phyloP scores from a whole-genome alignment of 192 early-diverging fungal species.

The Diversispora epigaea region DNA sequence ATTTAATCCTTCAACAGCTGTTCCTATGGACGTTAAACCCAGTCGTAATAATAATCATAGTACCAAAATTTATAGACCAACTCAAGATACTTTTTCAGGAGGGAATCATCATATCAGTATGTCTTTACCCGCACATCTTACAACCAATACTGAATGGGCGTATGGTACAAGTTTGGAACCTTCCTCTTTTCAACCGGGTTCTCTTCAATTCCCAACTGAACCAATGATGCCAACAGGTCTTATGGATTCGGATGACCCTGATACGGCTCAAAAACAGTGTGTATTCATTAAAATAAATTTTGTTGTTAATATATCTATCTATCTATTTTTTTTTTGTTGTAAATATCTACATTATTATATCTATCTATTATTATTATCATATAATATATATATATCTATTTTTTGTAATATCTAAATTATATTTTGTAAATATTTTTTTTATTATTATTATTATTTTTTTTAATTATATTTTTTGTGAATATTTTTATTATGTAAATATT shows the following conservation, averaged over 20 bases:
- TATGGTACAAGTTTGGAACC: not conserved
- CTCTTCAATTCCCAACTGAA: not conserved
- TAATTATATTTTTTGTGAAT: not conserved
- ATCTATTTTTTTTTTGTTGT: not conserved
- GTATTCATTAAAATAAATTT: not conserved
- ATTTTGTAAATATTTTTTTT: too few species aligned
- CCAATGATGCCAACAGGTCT: not conserved
- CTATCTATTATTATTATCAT: not conserved
- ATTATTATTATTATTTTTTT: too few species aligned
- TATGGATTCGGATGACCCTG: slow-evolving; percentile 2
- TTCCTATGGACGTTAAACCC: slow-evolving; percentile 13
- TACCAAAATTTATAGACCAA: not conserved
- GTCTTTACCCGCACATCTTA: not conserved
- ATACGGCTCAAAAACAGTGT: slow-evolving; percentile 21
- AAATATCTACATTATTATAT: not conserved
- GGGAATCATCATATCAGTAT: not conserved
- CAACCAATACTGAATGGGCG: too few species aligned
- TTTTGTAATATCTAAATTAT: too few species aligned
- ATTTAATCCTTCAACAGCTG: slow-evolving; percentile 29
- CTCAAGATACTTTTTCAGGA: not conserved
- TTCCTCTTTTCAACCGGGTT: not conserved
- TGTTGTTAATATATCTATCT: not conserved
- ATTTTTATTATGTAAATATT: not conserved
- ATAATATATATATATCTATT: too few species aligned
- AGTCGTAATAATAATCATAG: slow-evolving; percentile 3